A percentile compares a stretch with the other conserved stretches of the same genome.
phyloP scores from a whole-genome alignment of 176 grass and related monocot genomes.

The Phoenix dactylifera region DNA sequence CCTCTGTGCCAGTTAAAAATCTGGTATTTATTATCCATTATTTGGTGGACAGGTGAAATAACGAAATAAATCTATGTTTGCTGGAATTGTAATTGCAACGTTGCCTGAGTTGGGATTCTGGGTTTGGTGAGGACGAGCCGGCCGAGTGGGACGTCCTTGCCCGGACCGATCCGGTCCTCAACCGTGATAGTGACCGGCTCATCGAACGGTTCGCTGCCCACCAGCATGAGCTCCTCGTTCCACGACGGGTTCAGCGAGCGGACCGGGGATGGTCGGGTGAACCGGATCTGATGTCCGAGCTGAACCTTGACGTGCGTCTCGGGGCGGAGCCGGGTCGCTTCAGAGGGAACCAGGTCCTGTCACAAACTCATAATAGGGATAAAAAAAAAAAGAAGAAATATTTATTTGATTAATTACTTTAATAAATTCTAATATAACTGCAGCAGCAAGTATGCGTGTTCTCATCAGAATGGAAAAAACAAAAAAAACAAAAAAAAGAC shows the following conservation, averaged over 20 bases:
- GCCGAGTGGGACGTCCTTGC: constrained; percentile 1
- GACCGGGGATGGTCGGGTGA: neutral
- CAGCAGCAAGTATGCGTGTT: too few relatives aligned
- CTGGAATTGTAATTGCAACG: too few relatives aligned
- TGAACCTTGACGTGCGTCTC: constrained; percentile 3
- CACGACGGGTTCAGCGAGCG: constrained; percentile 12
- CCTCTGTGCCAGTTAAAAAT: too few relatives aligned
- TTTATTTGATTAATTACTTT: too few relatives aligned
- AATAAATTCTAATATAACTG: too few relatives aligned
- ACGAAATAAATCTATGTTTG: too few relatives aligned
- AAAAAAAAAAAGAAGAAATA: too few relatives aligned
- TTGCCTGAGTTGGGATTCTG: constrained; percentile 5
- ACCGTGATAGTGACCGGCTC: constrained; percentile 23
- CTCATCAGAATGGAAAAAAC: too few relatives aligned
- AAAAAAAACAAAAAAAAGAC: too few relatives aligned
- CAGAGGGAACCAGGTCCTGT: constrained; percentile 20
- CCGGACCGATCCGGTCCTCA: neutral
- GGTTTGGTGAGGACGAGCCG: neutral
- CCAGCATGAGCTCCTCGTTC: constrained; percentile 31
- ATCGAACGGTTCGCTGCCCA: constrained; percentile 30
- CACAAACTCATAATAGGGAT: too few relatives aligned
- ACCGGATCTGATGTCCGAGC: constrained; percentile 5
- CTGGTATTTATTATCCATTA: too few relatives aligned
- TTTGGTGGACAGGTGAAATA: too few relatives aligned
- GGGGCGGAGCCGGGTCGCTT: neutral